Base-by-base conservation (phyloP, 768 basidiomycete genomes). In the Tulasnella sp. region DNA sequence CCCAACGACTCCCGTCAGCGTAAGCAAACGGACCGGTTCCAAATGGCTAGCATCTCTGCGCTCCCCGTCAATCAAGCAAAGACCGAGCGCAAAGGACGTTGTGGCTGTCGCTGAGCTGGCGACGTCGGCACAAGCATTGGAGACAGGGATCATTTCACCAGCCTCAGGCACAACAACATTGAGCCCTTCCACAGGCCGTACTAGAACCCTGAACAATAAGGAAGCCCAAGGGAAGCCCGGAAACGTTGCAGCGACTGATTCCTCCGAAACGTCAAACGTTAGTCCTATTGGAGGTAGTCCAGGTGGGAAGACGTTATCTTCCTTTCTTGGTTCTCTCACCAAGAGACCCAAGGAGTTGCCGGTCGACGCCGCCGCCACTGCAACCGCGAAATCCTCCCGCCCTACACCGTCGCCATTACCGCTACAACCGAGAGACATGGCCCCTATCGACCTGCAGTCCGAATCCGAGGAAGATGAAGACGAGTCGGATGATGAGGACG, bases 51-150 rank as follows among this genome's bases (percentile, higher is more conserved):
- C 67, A 7, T 34, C 67, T 29, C 38, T 39, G 34, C 67, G 67
- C 22, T 34, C 29, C 29, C 69, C 69, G 7, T 70, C 69, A 8
- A 38, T 12, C 36, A 70, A 38, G 36, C 69, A 64, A 31, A 64
- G 12, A 64, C 58, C 58, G 29, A 34, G 12, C 58, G 58, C 58
- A 64, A 64, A 34, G 58, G 58, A 64, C 58, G 58, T 64, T 31
- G 58, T 64, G 58, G 58, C 58, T 64, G 58, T 64, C 58, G 58
- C 58, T 64, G 58, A 64, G 58, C 58, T 64, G 58, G 58, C 58
- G 29, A 64, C 6, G n/a, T 31, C 58, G 29, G 11, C 58, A 31
- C 58, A 11, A 14, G 9, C 58, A 34, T 25, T 25, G 31, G 58
- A 64, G 58, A 64, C 58, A 64, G 58, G 58, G 58, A 64, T 64